phyloP scores from a whole-genome alignment of 139 green algal genomes.

The Choricystis sp. region DNA sequence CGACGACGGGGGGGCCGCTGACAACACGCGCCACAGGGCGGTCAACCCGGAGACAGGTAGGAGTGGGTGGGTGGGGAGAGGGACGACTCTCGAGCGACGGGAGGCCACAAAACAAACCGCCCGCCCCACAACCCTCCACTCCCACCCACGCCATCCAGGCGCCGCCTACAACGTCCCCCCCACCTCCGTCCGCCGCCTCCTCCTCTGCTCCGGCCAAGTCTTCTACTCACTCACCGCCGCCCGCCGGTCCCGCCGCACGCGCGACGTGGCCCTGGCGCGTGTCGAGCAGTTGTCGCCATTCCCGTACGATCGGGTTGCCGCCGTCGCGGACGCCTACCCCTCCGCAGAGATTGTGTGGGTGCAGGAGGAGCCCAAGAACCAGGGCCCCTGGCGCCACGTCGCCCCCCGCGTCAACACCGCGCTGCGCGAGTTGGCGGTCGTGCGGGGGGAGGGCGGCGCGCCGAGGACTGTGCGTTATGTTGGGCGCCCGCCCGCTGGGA shows the following conservation, averaged over 20 bases:
- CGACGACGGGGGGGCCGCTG: slow-evolving; percentile 38
- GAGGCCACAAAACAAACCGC: no score
- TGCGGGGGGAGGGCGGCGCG: background rate
- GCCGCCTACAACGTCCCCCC: slow-evolving; percentile 24
- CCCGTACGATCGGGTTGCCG: slow-evolving; percentile 43
- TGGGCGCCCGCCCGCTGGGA: slow-evolving; percentile 27
- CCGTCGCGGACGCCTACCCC: slow-evolving; percentile 29
- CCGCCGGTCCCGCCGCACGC: slow-evolving; percentile 15
- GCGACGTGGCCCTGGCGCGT: slow-evolving; percentile 49
- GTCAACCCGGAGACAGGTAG: slow-evolving; percentile 1
- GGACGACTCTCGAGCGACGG: no score
- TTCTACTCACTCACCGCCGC: slow-evolving; percentile 39
- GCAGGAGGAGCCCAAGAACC: slow-evolving; percentile 71
- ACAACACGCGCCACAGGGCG: slow-evolving; percentile 40
- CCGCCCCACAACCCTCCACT: no score
- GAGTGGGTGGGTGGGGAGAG: no score
- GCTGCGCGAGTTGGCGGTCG: slow-evolving; percentile 13
- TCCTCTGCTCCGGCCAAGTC: slow-evolving; percentile 51
- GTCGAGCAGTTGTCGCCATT: slow-evolving; percentile 73
- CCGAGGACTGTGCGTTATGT: slow-evolving; percentile 27
- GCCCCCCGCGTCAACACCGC: slow-evolving; percentile 27
- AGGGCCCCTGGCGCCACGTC: slow-evolving; percentile 45
- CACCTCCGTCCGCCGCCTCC: slow-evolving; percentile 29
- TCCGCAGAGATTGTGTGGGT: slow-evolving; percentile 56
- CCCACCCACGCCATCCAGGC: slow-evolving; percentile 9